phyloP scores from a whole-genome alignment of 331 rosid genomes.

The Cydonia oblonga region DNA sequence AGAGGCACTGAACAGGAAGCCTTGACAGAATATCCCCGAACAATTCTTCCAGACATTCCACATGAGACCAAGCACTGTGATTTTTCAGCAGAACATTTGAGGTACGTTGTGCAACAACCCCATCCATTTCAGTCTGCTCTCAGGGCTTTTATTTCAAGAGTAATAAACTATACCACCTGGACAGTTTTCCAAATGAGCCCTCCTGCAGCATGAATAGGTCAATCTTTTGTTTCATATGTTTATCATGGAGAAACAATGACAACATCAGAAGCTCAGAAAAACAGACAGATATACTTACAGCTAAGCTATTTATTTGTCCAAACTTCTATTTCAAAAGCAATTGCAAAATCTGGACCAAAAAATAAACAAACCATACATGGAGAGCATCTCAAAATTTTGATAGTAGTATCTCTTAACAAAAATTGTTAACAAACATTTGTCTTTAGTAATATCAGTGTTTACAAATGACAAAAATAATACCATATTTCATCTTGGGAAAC shows the following conservation, averaged over 20 bases:
- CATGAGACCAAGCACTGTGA: background rate
- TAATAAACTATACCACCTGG: background rate
- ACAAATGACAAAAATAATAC: background rate
- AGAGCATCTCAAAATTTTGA: background rate
- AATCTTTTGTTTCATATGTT: background rate
- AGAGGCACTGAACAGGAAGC: conserved; percentile 13
- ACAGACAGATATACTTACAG: background rate
- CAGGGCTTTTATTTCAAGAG: background rate
- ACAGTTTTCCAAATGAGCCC: background rate
- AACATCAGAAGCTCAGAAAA: background rate
- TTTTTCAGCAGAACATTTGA: background rate
- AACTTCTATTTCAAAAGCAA: background rate
- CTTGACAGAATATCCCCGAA: conserved; percentile 4
- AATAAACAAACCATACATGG: background rate
- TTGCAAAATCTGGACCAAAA: background rate
- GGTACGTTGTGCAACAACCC: background rate
- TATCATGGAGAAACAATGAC: background rate
- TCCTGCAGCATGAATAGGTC: conserved; percentile 4
- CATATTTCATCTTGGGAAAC: background rate
- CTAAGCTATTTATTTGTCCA: background rate
- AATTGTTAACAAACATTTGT: background rate
- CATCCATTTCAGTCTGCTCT: background rate
- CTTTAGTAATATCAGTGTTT: background rate
- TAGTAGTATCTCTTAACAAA: background rate
- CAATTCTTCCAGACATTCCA: conserved; percentile 8